These are phyloP conservation scores for Capsella bursapastoris DNA, from an alignment of 345 rosid genomes.

Conservation along the genomic window DNA sequence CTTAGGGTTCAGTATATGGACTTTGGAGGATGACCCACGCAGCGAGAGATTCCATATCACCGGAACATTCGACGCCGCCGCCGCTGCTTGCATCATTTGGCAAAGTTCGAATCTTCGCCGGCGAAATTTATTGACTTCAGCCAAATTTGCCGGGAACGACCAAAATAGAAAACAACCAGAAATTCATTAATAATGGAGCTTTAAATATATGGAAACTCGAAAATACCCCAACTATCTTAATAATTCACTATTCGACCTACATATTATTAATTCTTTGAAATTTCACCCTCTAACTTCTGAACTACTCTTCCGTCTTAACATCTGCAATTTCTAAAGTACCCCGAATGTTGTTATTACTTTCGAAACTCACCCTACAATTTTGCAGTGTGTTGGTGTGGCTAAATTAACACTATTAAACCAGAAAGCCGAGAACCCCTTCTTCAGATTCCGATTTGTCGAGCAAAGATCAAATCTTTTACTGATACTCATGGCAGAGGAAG, in stretches of 20 bases:
- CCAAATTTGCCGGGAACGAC: conserved; percentile 31
- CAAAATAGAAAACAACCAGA: neutral
- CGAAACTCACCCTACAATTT: neutral
- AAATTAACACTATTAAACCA: neutral
- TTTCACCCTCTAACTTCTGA: neutral
- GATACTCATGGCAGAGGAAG: conserved; percentile 28
- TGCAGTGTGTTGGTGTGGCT: neutral
- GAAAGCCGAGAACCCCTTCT: neutral
- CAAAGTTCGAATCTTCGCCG: conserved; percentile 22
- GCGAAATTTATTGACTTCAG: conserved; percentile 8
- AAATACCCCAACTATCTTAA: conserved; percentile 1
- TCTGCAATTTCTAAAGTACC: neutral
- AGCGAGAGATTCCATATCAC: conserved; percentile 19
- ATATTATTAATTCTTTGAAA: neutral
- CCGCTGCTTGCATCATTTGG: conserved; percentile 28
- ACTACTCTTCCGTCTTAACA: too few relatives aligned
- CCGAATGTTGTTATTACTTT: neutral
- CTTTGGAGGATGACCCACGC: neutral
- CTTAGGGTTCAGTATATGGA: neutral
- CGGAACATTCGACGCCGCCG: conserved; percentile 15
- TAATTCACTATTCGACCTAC: neutral
- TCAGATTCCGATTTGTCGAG: neutral
- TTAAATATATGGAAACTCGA: neutral
- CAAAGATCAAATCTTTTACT: neutral
- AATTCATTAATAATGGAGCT: neutral